Conservation (phyloP, 495 filamentous ascomycete species). For the Xylaria scruposa region DNA sequence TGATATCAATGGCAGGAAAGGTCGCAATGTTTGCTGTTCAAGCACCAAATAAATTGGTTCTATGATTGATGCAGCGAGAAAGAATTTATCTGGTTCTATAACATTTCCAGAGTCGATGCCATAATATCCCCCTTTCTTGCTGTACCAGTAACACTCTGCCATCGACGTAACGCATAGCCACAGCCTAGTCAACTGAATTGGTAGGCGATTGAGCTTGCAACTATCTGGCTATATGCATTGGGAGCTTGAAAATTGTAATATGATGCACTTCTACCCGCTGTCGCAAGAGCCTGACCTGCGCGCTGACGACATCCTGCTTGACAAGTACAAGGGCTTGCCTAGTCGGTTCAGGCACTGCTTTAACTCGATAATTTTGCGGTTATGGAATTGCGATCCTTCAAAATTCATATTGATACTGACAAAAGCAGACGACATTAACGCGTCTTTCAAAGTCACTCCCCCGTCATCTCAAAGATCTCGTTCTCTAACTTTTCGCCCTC, state of each 20-base stretch:
- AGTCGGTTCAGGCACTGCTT: not conserved
- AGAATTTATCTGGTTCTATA: not conserved
- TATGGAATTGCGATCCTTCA: not conserved
- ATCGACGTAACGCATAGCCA: not conserved
- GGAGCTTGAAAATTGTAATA: not conserved
- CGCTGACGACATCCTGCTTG: slow-evolving; percentile 4
- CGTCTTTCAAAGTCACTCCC: not conserved
- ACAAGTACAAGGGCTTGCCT: not conserved
- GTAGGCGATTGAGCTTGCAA: too few relatives aligned
- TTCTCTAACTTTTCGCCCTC: too few relatives aligned
- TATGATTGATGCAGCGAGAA: not conserved
- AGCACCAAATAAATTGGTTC: not conserved
- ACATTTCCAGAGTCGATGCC: not conserved
- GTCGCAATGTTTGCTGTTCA: not conserved
- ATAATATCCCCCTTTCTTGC: not conserved
- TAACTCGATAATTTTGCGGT: not conserved
- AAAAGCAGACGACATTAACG: not conserved
- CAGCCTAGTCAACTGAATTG: too few relatives aligned
- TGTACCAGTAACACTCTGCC: not conserved
- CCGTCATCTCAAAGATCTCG: not conserved
- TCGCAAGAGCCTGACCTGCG: not conserved
- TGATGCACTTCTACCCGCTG: not conserved
- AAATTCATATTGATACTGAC: not conserved
- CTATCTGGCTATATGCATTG: not conserved
- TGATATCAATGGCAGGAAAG: not conserved